These are phyloP conservation scores for Rhizodiscina lignyota DNA, from an alignment of 495 filamentous ascomycete genomes.

Conservation along the genomic window DNA sequence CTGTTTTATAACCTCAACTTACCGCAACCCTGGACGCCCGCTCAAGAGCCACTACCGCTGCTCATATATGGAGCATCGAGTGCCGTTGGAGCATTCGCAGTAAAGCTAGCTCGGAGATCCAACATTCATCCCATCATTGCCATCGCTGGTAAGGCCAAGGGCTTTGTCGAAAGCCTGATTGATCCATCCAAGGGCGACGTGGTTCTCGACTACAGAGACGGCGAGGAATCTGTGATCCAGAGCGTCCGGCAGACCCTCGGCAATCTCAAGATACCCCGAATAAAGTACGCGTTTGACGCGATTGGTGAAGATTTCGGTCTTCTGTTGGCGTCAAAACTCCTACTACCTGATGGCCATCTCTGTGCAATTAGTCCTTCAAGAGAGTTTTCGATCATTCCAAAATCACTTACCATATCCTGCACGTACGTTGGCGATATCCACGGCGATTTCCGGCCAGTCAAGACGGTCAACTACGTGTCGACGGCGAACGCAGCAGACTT, in stretches of 20 bases:
- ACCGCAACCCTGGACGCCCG: slow-evolving; percentile 43
- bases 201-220: slow-evolving; percentile 56
- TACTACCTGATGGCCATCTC: too few species aligned
- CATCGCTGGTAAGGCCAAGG: slow-evolving; percentile 41
- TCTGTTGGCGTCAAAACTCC: too few species aligned
- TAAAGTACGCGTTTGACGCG: slow-evolving; percentile 41
- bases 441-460: too few species aligned
- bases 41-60: slow-evolving; percentile 27
- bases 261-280: slow-evolving; percentile 11
- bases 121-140: slow-evolving; percentile 62
- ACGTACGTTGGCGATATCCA: slow-evolving; percentile 37
- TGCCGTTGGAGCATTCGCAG: slow-evolving; percentile 50
- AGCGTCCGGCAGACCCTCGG: slow-evolving; percentile 31
- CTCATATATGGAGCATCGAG: slow-evolving; percentile 52
- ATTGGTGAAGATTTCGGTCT: slow-evolving; percentile 38
- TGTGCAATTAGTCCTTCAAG: too few species aligned
- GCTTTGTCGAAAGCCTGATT: slow-evolving; percentile 42
- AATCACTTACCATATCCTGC: slow-evolving; percentile 8
- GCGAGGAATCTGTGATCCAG: slow-evolving; percentile 34
- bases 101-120: slow-evolving; percentile 49
- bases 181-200: slow-evolving; percentile 48
- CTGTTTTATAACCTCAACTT: slow-evolving; percentile 41
- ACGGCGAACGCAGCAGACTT: slow-evolving; percentile 41
- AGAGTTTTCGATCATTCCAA: slow-evolving; percentile 14
- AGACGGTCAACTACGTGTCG: too few species aligned